A percentile compares a stretch with the other conserved stretches of the same genome.
These are phyloP conservation scores for Globisporangium mamillatum DNA, from an alignment of 352 stramenopile genomes.

Conservation along the genomic window DNA sequence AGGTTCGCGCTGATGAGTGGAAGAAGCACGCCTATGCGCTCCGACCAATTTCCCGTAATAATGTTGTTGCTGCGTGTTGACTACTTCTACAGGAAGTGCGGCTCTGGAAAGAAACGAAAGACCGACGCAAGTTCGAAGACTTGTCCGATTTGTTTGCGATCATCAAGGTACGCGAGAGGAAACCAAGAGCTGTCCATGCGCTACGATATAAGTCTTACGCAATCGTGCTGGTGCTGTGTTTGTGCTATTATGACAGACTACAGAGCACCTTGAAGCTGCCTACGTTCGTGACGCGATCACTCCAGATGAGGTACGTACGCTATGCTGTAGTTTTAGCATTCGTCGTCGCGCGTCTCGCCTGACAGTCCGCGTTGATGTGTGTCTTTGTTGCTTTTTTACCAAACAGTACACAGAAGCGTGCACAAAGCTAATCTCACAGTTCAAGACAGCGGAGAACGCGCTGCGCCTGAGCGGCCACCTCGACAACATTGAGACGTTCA, in stretches of 20 bases:
- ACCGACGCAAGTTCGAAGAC: conserved; percentile 85
- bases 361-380: background rate
- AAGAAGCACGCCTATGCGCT: background rate
- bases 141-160: conserved; percentile 95
- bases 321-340: background rate
- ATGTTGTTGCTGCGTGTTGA: background rate
- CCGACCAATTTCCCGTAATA: background rate
- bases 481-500: conserved; percentile 83
- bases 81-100: conserved; percentile 54
- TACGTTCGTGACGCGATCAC: conserved; percentile 96
- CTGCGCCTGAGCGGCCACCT: conserved; percentile 80
- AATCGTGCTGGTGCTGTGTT: too few species aligned
- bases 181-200: background rate
- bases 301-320: conserved; percentile 68
- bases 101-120: conserved; percentile 81
- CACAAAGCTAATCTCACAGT: conserved; percentile 97
- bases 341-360: background rate
- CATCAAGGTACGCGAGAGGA: conserved; percentile 79
- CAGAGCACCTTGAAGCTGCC: conserved; percentile 95
- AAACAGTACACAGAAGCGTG: conserved; percentile 94
- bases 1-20: conserved; percentile 19
- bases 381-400: background rate
- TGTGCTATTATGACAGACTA: conserved; percentile 53
- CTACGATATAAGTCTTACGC: too few species aligned
- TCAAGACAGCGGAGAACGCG: conserved; percentile 94